Conservation (phyloP, 257 asterid genomes). For the Mitragyna speciosa region DNA sequence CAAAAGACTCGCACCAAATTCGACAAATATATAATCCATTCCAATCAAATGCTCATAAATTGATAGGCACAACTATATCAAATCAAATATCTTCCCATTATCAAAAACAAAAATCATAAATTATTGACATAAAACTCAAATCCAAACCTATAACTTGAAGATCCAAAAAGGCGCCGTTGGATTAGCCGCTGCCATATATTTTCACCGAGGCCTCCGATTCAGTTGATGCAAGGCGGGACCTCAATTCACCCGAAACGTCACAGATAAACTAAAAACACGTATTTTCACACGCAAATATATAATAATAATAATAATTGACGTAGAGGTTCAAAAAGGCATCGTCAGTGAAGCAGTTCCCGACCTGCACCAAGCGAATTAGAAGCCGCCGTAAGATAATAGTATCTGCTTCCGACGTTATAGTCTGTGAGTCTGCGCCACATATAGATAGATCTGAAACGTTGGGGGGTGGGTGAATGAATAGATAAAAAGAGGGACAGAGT, state of each 20-base stretch:
- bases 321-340: background rate
- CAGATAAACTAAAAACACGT: background rate
- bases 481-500: background rate
- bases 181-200: background rate
- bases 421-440: background rate
- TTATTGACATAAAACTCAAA: constrained; percentile 5
- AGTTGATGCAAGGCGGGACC: constrained; percentile 89
- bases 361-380: constrained; percentile 58
- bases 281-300: constrained; percentile 13
- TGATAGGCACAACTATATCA: background rate
- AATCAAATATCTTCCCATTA: background rate
- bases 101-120: background rate
- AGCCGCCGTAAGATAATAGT: constrained; percentile 27
- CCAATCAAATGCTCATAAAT: background rate
- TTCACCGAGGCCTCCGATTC: constrained; percentile 67
- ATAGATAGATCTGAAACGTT: constrained; percentile 9
- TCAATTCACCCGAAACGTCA: constrained; percentile 29
- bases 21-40: background rate
- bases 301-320: no score
- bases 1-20: background rate
- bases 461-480: constrained; percentile 1
- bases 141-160: constrained; percentile 23
- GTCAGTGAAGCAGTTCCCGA: constrained; percentile 42
- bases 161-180: constrained; percentile 23
- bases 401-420: background rate